These are phyloP conservation scores for Phytophthora aleatoria DNA, from an alignment of 352 stramenopile genomes.

Conservation along the genomic window DNA sequence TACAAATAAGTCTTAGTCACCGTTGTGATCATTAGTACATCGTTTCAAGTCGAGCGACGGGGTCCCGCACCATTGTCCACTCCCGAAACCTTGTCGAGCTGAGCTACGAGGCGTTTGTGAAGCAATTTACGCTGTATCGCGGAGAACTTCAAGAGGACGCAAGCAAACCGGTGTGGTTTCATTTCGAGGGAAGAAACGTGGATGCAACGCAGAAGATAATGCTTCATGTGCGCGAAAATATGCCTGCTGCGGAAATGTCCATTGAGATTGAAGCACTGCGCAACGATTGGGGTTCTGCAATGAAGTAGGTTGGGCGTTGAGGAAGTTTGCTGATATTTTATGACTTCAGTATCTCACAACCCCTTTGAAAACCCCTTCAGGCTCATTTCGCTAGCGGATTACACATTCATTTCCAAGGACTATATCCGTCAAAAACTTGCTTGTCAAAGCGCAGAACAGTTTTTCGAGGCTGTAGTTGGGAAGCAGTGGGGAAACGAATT, in stretches of 20 bases:
- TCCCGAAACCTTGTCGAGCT: conserved; percentile 58
- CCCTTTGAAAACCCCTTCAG: conserved; percentile 20
- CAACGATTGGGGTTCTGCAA: conserved; percentile 54
- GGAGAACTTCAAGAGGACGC: background rate
- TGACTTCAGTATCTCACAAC: background rate
- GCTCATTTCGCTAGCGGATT: conserved; percentile 39
- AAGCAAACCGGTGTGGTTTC: conserved; percentile 40
- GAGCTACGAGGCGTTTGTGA: conserved; percentile 39
- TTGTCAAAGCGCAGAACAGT: conserved; percentile 36
- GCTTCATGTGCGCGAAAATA: conserved; percentile 29
- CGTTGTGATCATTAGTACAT: conserved; percentile 50
- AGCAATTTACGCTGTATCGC: conserved; percentile 22
- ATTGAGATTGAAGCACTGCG: conserved; percentile 69
- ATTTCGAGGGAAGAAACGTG: conserved; percentile 75
- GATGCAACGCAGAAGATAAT: conserved; percentile 56
- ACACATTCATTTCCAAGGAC: conserved; percentile 70
- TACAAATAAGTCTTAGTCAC: background rate
- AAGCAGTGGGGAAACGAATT: conserved; percentile 17
- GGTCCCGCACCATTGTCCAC: conserved; percentile 69
- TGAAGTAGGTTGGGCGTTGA: conserved; percentile 37
- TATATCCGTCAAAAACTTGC: conserved; percentile 66
- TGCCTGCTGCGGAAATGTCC: conserved; percentile 38
- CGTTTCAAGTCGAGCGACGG: conserved; percentile 54
- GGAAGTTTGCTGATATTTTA: background rate
- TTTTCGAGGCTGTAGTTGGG: conserved; percentile 37